A percentile compares a stretch with the other conserved stretches of the same genome.
Evolutionary conservation across 2,329 filamentous ascomycete species (phyloP).

Genomic region (Fusarium drepaniforme): DNA sequence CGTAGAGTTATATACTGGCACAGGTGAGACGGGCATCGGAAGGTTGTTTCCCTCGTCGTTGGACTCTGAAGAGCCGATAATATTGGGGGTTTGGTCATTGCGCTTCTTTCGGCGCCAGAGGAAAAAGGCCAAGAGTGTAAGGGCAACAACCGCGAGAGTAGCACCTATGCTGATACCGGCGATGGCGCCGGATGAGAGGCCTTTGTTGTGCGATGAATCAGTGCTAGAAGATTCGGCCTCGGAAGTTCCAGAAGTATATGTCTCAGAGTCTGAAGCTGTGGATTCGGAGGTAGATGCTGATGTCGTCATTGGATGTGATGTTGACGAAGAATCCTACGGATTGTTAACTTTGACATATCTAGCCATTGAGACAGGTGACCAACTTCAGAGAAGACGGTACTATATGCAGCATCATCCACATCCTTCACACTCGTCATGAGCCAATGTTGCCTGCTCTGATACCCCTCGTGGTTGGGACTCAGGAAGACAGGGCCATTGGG

Average conservation of each 20-base stretch:
- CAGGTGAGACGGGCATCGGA: background rate
- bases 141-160: conserved; percentile 12
- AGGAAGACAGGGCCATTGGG: conserved; percentile 48
- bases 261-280: background rate
- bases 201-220: background rate
- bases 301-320: background rate
- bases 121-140: conserved; percentile 15
- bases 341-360: background rate
- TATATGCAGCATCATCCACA: conserved; percentile 49
- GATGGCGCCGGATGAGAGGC: conserved; percentile 20
- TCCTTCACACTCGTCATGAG: conserved; percentile 47
- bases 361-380: background rate
- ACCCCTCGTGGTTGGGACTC: conserved; percentile 40
- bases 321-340: conserved; percentile 12
- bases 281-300: background rate
- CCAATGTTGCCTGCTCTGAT: conserved; percentile 50
- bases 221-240: background rate
- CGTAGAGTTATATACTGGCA: background rate
- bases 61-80: background rate
- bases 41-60: background rate
- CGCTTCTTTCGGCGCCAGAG: conserved; percentile 25
- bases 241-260: background rate
- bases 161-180: conserved; percentile 16
- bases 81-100: background rate
- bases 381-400: conserved; percentile 48